A percentile compares a stretch with the other conserved stretches of the same genome.
These are phyloP conservation scores for Xylaria grammica DNA, from an alignment of 495 filamentous ascomycete species.

Conservation along the genomic window DNA sequence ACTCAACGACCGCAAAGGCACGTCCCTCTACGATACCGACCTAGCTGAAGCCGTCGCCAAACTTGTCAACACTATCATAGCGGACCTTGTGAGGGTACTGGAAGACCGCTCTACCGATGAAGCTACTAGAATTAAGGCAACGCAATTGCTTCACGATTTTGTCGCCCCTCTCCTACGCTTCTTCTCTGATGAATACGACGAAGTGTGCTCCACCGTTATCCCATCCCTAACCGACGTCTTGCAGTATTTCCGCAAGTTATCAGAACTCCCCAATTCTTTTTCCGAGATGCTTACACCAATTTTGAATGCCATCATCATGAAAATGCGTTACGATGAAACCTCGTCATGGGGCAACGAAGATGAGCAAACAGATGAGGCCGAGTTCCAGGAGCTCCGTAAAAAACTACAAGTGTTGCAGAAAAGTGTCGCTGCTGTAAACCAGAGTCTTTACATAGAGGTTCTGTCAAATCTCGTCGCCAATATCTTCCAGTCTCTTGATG, in stretches of 20 bases:
- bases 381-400: slow-evolving; percentile 93
- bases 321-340: slow-evolving; percentile 97
- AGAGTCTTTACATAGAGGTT: slow-evolving; percentile 82
- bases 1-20: slow-evolving; percentile 75
- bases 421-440: slow-evolving; percentile 82
- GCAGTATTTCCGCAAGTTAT: slow-evolving; percentile 80
- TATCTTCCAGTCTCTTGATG: slow-evolving; percentile 77
- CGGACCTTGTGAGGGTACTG: slow-evolving; percentile 83
- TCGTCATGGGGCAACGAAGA: slow-evolving; percentile 93
- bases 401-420: slow-evolving; percentile 88
- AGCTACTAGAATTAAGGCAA: slow-evolving; percentile 64
- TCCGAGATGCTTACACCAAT: slow-evolving; percentile 81
- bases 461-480: slow-evolving; percentile 80
- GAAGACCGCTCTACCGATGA: slow-evolving; percentile 58
- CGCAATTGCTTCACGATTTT: slow-evolving; percentile 78
- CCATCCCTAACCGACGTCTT: slow-evolving; percentile 88
- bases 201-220: slow-evolving; percentile 94
- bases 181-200: slow-evolving; percentile 97
- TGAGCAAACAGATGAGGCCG: slow-evolving; percentile 95
- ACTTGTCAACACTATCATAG: slow-evolving; percentile 87
- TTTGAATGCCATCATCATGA: slow-evolving; percentile 85
- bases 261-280: slow-evolving; percentile 69
- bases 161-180: slow-evolving; percentile 85
- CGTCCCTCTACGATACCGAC: slow-evolving; percentile 88
- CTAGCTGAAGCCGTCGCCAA: slow-evolving; percentile 93